Evolutionary conservation across 148 eudicot species (phyloP).

Genomic region (Dianthus caryophyllus): DNA sequence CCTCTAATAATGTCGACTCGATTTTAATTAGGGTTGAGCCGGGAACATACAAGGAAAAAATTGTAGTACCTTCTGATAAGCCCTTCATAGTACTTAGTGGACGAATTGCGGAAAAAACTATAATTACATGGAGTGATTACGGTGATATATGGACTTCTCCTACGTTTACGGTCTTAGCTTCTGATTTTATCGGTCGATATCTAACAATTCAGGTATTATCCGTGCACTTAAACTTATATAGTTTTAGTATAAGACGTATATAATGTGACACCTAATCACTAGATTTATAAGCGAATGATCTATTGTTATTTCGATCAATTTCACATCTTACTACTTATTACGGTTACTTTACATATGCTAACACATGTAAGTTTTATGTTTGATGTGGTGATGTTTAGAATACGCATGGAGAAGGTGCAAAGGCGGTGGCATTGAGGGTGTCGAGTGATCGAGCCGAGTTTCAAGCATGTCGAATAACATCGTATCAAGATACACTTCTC

Average conservation of each 20-base stretch:
- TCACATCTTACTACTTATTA: neutral
- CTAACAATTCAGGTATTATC: slow-evolving; percentile 37
- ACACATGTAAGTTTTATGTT: too few species aligned
- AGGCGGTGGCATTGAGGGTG: slow-evolving; percentile 68
- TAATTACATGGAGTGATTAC: slow-evolving; percentile 37
- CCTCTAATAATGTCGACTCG: slow-evolving; percentile 33
- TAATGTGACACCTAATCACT: neutral
- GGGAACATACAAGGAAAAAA: slow-evolving; percentile 52
- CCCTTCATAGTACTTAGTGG: slow-evolving; percentile 47
- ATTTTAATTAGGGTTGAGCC: slow-evolving; percentile 38
- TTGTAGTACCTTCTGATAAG: slow-evolving; percentile 42
- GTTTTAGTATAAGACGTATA: too few species aligned
- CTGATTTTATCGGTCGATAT: slow-evolving; percentile 39
- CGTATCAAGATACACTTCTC: slow-evolving; percentile 62
- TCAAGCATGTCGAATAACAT: slow-evolving; percentile 42
- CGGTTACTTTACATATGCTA: neutral
- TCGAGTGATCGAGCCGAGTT: slow-evolving; percentile 54
- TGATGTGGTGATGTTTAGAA: slow-evolving; percentile 30
- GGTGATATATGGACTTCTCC: slow-evolving; percentile 42
- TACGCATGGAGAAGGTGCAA: slow-evolving; percentile 38
- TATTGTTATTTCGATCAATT: too few species aligned
- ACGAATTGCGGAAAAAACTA: slow-evolving; percentile 25
- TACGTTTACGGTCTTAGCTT: slow-evolving; percentile 47
- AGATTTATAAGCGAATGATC: too few species aligned
- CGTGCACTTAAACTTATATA: neutral